These are phyloP conservation scores for Ostreobium quekettii DNA, from an alignment of 139 green algal genomes.

Conservation along the genomic window DNA sequence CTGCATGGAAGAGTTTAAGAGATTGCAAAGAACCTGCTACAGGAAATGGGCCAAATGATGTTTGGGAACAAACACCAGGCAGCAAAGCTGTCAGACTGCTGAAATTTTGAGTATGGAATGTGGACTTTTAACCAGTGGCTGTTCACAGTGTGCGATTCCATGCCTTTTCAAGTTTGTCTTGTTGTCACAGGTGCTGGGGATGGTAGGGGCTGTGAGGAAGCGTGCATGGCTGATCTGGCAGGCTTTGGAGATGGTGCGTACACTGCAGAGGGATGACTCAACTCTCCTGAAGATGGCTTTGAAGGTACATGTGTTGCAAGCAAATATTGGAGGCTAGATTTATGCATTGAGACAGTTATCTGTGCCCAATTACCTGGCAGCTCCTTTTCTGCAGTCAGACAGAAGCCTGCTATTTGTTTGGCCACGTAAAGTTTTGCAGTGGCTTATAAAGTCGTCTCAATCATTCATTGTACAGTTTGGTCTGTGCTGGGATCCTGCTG, in stretches of 20 bases:
- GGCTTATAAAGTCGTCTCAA: too few relatives aligned
- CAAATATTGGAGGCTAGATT: background rate
- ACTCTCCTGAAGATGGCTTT: background rate
- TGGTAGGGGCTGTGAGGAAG: background rate
- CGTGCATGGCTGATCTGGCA: constrained; percentile 14
- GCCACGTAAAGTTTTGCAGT: too few relatives aligned
- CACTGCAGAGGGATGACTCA: constrained; percentile 9
- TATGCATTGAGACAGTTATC: background rate
- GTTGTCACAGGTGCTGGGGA: constrained; percentile 7
- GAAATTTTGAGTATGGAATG: too few relatives aligned
- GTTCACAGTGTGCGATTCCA: background rate
- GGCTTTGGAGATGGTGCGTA: constrained; percentile 12
- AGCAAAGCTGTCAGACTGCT: too few relatives aligned
- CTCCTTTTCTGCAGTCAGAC: too few relatives aligned
- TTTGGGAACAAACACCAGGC: too few relatives aligned
- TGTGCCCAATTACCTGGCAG: background rate
- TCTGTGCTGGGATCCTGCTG: too few relatives aligned
- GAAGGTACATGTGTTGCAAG: background rate
- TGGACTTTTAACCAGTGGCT: too few relatives aligned
- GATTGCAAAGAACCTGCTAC: too few relatives aligned
- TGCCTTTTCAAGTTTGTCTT: background rate
- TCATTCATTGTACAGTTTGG: too few relatives aligned
- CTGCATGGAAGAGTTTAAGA: background rate
- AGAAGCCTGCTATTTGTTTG: too few relatives aligned
- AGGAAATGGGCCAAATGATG: too few relatives aligned